A percentile compares a stretch with the other conserved stretches of the same genome.
Conservation (phyloP, 2,329 filamentous ascomycete species). For the Fusarium redolens region DNA sequence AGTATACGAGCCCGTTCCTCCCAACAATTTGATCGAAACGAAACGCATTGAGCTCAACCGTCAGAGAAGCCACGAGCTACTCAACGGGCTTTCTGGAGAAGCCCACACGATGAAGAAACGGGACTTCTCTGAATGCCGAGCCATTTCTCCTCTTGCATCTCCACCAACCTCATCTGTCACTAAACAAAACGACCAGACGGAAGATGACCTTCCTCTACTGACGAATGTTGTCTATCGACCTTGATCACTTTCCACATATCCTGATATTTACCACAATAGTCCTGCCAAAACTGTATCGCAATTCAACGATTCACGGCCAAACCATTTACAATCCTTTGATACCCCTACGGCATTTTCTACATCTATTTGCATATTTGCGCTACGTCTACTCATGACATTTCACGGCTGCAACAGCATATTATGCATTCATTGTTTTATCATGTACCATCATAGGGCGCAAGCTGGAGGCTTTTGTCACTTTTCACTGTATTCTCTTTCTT, state of each 20-base stretch:
- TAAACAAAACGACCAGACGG: slow-evolving; percentile 42
- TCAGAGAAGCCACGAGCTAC: slow-evolving; percentile 63
- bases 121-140: slow-evolving; percentile 40
- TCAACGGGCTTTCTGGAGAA: slow-evolving; percentile 52
- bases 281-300: slow-evolving; percentile 22
- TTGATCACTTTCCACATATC: slow-evolving; percentile 30
- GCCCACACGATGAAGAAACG: slow-evolving; percentile 21
- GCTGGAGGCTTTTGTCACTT: slow-evolving; percentile 6
- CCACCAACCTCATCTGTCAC: slow-evolving; percentile 44
- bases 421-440: slow-evolving; percentile 27
- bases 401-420: slow-evolving; percentile 39
- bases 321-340: slow-evolving; percentile 45
- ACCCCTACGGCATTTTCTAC: slow-evolving; percentile 34
- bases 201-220: slow-evolving; percentile 55
- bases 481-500: not conserved
- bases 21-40: slow-evolving; percentile 41
- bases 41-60: slow-evolving; percentile 57
- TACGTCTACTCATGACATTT: slow-evolving; percentile 28
- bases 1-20: slow-evolving; percentile 9
- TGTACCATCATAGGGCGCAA: slow-evolving; percentile 26
- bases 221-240: slow-evolving; percentile 64
- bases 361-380: slow-evolving; percentile 10
- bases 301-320: slow-evolving; percentile 43
- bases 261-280: slow-evolving; percentile 5
- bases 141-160: slow-evolving; percentile 49